These are phyloP conservation scores for Flaveria floridana DNA, from an alignment of 140 eudicot genomes.

Conservation along the genomic window DNA sequence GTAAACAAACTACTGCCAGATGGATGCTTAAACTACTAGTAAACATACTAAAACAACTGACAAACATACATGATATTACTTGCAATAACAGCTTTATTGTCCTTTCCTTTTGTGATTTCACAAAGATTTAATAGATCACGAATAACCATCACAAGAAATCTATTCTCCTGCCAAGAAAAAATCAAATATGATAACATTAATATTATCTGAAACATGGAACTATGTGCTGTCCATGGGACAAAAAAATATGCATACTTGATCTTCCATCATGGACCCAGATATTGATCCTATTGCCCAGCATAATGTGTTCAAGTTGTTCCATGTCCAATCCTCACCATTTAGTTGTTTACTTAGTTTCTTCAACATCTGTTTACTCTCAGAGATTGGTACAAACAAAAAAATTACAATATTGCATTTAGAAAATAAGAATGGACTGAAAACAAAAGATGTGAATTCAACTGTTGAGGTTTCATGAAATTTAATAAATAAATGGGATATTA, in stretches of 20 bases:
- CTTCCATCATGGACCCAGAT: slow-evolving; percentile 96
- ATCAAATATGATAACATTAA: slow-evolving; percentile 3
- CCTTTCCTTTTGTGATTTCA: slow-evolving; percentile 94
- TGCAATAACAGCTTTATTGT: slow-evolving; percentile 98
- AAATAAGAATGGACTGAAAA: slow-evolving; percentile 1
- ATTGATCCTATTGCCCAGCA: slow-evolving; percentile 98
- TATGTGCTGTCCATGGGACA: neutral
- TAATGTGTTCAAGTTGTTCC: slow-evolving; percentile 90
- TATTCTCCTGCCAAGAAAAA: slow-evolving; percentile 71
- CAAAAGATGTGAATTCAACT: slow-evolving; percentile 7
- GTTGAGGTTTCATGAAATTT: slow-evolving; percentile 7
- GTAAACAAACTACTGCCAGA: slow-evolving; percentile 2
- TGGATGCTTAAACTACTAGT: neutral
- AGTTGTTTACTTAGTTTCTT: slow-evolving; percentile 74
- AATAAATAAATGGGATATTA: neutral
- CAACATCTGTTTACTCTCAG: slow-evolving; percentile 60
- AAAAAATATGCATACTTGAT: slow-evolving; percentile 51
- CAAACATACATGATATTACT: slow-evolving; percentile 86
- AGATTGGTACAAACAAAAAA: neutral
- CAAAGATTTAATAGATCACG: slow-evolving; percentile 94
- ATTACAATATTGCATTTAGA: slow-evolving; percentile 12
- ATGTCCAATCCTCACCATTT: slow-evolving; percentile 90
- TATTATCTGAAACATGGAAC: slow-evolving; percentile 4
- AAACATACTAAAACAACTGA: neutral
- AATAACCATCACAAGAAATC: slow-evolving; percentile 97